Base-by-base conservation (phyloP, 371 early-diverging fungal species). In the Sporodiniella umbellata region DNA sequence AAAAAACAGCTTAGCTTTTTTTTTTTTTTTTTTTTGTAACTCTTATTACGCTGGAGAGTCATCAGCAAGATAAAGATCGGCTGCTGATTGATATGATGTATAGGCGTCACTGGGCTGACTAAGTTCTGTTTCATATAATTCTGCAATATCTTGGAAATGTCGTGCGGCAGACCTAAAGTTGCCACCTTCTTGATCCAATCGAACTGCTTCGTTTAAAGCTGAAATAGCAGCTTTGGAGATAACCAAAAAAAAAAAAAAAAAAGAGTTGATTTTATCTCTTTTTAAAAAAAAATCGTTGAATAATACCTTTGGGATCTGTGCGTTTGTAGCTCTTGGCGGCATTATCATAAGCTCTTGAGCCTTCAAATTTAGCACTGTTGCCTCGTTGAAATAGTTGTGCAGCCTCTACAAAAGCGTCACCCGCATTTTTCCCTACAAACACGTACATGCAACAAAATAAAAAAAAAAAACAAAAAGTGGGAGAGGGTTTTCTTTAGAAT, bases 291-390 rank as follows among this genome's bases (percentile, higher is more conserved):
- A 4, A 14, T 17, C 3, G 1, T 4, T 17, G 1, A 19, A 46
- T 24, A 28, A 38, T 69, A 88, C 93, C 92, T 71, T 80, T 75
- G 18, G 95, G 92, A 56, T 82, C 81, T 18, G 60, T 70, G 62
- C 94, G 90, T 65, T 93, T 96, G 73, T 80, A 96, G 37, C 84
- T 79, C 63, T 96, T 96, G 19, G 94, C 72, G 2, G 98, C 98
- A 48, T 88, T 86, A 40, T 96, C 76, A 66, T 80, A 94, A 18
- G 86, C 79, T 53, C 68, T 66, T 24, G 75, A 66, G 14, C 68
- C 72, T 55, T 75, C 75, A 60, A 71, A 75, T 31, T 81, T 77
- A 4, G 94, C 81, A 15, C 94, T 88, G 50, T 92, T 94, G 12
- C 64, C 72, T 25, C 48, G 48, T 56, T 69, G 55, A 40, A 55